Evolutionary conservation across 768 basidiomycete species (phyloP), one percentile per base, ranked within the genome.

Genomic region (Leccinum olivaceopallidum): DNA sequence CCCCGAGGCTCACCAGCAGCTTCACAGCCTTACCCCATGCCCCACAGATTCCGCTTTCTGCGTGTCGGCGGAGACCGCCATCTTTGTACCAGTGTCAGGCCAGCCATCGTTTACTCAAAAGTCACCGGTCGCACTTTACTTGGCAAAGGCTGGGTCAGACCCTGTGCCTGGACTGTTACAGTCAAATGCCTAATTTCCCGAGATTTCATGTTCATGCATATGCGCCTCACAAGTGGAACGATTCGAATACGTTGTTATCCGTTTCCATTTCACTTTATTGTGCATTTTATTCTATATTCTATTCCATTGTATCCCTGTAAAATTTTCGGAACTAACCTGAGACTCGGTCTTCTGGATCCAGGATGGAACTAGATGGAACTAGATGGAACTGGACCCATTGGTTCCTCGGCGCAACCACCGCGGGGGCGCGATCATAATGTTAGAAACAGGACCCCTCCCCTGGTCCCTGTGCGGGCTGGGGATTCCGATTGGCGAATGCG

Each of bases 21-120:
- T 9, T 54, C 55, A 67, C 59, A 64, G 68, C 66, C 63, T 70
- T 64, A 64, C 70, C 70, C 70, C 70, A 63, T 64, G 63, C 64
- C 63, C 68, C 70, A 62, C 62, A 67, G 56, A 58, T 54, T 52
- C 58, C 55, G 37, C 48, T 26, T 59, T 59, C 62, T 63, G 70
- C 64, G 53, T 72, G 68, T 60, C 59, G 48, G 54, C 64, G 32
- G 58, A 71, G 62, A 47, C 56, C 53, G 24, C 70, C 71, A 63
- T 64, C 64, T 68, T 66, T 68, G 71, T 70, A 26, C 59, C 13
- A 36, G 34, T 59, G 62, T 58, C 61, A 49, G 54, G 61, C 50
- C 59, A 34, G 60, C 58, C 67, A 26, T 28, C 48, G 36, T 20
- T 56, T 10, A 44, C 42, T 44, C 6, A 20, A 47, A n/a, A 20